Base-by-base conservation (phyloP, 2,329 filamentous ascomycete genomes). In the Xylaria sp. region DNA sequence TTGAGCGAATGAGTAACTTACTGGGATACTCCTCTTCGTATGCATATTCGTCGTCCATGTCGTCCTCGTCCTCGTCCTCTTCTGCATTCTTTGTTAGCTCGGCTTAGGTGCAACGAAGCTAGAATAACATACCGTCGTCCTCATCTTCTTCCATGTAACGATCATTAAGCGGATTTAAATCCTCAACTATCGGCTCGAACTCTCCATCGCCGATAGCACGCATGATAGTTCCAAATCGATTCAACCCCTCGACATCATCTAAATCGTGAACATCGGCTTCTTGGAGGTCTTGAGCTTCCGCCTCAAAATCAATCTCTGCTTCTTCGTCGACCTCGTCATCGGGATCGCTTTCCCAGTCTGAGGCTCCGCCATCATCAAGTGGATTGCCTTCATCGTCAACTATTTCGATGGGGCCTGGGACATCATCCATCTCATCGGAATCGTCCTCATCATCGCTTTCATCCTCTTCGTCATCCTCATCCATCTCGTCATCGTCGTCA, bases 21-120 rank as follows among this genome's bases (percentile, higher is more conserved):
- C 86, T 82, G 67, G 86, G 83, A 79, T 86, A 88, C 39, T 86
- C 85, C 28, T 88, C 86, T 68, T 89, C 88, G 69, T 89, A 90
- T 67, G 87, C 83, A 75, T 89, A 89, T 64, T 90, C 87, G 60
- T 93, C 91, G 54, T 90, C 90, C 73, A 92, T 86, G 36, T 89
- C 88, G 25, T 91, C 91, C 20, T 92, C 90, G 56, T 94, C 92
- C 4, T 89, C 87, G 6, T 87, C 86, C 49, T 84, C 83, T 61
- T 84, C 80, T 81, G 55, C 23, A 51, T 36, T n/a, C 60, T 75
- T 39, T 60, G 78, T 79, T 71, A 77, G 72, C 58, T 59, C 48
- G 36, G 23, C 67, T 43, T 18, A 54, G 48, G 67, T 85, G 25
- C 33, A 36, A 36, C 33, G 15, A 20, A 28, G n/a, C 20, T 23